phyloP scores from a whole-genome alignment of 768 basidiomycete species.

The Rhodotorula diobovata region DNA sequence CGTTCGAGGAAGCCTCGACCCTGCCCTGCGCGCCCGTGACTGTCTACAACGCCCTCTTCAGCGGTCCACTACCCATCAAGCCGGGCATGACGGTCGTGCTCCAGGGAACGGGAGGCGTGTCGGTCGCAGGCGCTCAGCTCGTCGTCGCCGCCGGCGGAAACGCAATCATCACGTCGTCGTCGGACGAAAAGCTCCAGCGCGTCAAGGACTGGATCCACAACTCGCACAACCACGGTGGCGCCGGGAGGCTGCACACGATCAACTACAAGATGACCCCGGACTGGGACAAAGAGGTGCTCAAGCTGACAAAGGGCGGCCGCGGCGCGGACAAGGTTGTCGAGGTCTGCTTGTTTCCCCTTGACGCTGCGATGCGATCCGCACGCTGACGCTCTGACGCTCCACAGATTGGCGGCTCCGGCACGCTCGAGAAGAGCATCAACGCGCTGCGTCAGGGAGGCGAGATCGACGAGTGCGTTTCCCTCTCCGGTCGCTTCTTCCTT shows the following conservation, averaged over 20 bases:
- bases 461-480: constrained; percentile 39
- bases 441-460: neutral
- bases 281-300: constrained; percentile 57
- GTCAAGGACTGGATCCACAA: constrained; percentile 56
- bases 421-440: constrained; percentile 50
- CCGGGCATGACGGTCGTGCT: constrained; percentile 1
- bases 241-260: constrained; percentile 48
- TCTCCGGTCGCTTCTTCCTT: constrained; percentile 38
- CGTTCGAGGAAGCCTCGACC: constrained; percentile 63
- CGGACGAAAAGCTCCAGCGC: constrained; percentile 58
- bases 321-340: constrained; percentile 45
- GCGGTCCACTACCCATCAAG: constrained; percentile 1
- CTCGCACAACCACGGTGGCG: constrained; percentile 42
- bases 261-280: constrained; percentile 60
- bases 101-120: constrained; percentile 40
- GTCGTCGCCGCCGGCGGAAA: constrained; percentile 61
- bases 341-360: neutral
- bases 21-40: constrained; percentile 62
- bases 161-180: constrained; percentile 65
- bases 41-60: constrained; percentile 52
- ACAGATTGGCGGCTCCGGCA: constrained; percentile 57
- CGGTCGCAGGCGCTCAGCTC: constrained; percentile 58
- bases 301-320: constrained; percentile 1
- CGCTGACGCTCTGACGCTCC: neutral
- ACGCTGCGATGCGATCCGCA: neutral